Evolutionary conservation across 169 alveolate genomes (phyloP).

Genomic region (Plasmodium gaboni): DNA sequence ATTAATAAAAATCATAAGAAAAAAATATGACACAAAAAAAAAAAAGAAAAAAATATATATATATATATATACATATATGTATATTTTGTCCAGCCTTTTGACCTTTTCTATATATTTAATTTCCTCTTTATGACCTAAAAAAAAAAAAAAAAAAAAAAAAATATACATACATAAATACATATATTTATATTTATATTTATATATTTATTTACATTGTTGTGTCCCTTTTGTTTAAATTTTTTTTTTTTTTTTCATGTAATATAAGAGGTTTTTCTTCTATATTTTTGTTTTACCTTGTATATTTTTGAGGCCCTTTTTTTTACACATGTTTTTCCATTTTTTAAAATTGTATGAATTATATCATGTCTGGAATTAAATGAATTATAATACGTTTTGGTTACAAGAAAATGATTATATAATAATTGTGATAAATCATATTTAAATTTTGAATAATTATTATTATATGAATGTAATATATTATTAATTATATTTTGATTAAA

Average conservation of each 20-base stretch:
- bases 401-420: conserved; percentile 23
- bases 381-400: conserved; percentile 11
- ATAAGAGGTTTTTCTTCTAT: no score
- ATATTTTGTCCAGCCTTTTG: no score
- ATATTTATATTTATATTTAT: background rate
- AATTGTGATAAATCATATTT: conserved; percentile 48
- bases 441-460: conserved; percentile 45
- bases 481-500: conserved; percentile 25
- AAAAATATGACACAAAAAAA: no score
- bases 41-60: no score
- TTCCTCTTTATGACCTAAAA: conserved; percentile 36
- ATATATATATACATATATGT: no score
- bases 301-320: conserved; percentile 19
- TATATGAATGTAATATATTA: conserved; percentile 35
- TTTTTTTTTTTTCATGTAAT: background rate
- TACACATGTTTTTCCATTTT: conserved; percentile 34
- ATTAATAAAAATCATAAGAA: no score
- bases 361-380: conserved; percentile 6
- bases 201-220: no score
- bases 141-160: background rate
- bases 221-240: background rate
- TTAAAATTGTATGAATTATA: conserved; percentile 24
- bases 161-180: background rate
- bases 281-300: conserved; percentile 9
- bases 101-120: conserved; percentile 18